These are phyloP conservation scores for Aspergillus chevalieri DNA, from an alignment of 2,329 filamentous ascomycete genomes.

Conservation along the genomic window DNA sequence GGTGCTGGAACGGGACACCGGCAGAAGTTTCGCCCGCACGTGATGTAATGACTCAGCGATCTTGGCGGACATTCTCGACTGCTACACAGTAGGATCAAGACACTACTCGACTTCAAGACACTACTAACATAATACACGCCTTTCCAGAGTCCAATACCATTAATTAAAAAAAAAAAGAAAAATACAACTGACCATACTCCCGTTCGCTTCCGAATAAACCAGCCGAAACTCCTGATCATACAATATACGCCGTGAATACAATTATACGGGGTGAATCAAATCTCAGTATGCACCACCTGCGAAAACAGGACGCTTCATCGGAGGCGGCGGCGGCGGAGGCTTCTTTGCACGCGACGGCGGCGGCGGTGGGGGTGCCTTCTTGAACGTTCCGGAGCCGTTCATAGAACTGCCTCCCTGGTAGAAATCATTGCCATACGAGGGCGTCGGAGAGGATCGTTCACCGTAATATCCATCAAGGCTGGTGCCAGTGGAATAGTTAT, in stretches of 20 bases:
- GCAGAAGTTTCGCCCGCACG: too few relatives aligned
- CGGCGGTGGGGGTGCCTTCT: slow-evolving; percentile 58
- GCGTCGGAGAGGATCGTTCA: slow-evolving; percentile 50
- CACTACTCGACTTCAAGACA: too few relatives aligned
- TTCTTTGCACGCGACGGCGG: slow-evolving; percentile 60
- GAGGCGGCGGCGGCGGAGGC: slow-evolving; percentile 58
- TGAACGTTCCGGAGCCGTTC: slow-evolving; percentile 27
- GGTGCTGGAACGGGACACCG: slow-evolving; percentile 5
- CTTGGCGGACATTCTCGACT: too few relatives aligned
- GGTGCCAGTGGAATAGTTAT: slow-evolving; percentile 41
- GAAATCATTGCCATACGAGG: slow-evolving; percentile 45
- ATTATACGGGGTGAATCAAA: background rate
- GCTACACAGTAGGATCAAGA: too few relatives aligned
- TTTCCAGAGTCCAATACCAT: too few relatives aligned
- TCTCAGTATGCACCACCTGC: slow-evolving; percentile 17
- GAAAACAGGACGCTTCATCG: slow-evolving; percentile 51
- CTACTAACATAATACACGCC: too few relatives aligned
- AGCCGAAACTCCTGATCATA: too few relatives aligned
- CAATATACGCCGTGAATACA: too few relatives aligned
- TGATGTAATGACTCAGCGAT: too few relatives aligned
- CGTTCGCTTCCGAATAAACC: too few relatives aligned
- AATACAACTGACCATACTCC: too few relatives aligned
- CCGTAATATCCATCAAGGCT: slow-evolving; percentile 46
- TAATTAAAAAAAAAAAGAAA: too few relatives aligned
- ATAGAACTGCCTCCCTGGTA: slow-evolving; percentile 48